Conservation (phyloP, 495 filamentous ascomycete species). For the Lophiotrema nucula region DNA sequence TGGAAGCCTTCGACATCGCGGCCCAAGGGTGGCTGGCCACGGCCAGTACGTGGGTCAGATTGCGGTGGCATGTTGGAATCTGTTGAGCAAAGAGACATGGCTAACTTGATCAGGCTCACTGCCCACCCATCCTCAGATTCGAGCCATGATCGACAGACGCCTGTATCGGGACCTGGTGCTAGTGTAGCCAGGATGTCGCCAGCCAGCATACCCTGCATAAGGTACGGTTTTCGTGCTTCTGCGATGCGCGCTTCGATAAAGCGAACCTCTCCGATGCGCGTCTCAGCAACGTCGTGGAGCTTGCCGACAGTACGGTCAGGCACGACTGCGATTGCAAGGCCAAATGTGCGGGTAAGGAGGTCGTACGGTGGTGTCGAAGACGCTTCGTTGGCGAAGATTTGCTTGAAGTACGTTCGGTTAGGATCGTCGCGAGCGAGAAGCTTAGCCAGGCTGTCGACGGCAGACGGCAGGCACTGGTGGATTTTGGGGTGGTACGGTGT, state of each 20-base stretch:
- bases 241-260: conserved; percentile 54
- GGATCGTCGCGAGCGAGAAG: conserved; percentile 90
- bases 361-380: conserved; percentile 64
- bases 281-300: conserved; percentile 2
- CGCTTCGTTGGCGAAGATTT: conserved; percentile 74
- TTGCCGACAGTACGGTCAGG: conserved; percentile 55
- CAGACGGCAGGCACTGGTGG: conserved; percentile 85
- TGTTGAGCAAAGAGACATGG: conserved; percentile 61
- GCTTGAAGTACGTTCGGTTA: conserved; percentile 76
- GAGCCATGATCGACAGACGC: conserved; percentile 78
- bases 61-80: conserved; percentile 32
- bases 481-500: conserved; percentile 72
- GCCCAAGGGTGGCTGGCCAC: conserved; percentile 10
- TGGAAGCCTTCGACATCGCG: conserved; percentile 33
- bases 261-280: conserved; percentile 9
- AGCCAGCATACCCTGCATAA: conserved; percentile 88
- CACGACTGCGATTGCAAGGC: conserved; percentile 78
- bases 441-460: conserved; percentile 87
- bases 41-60: conserved; percentile 13
- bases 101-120: conserved; percentile 69
- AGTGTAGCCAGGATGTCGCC: conserved; percentile 83
- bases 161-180: conserved; percentile 66
- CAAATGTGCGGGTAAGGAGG: conserved; percentile 85
- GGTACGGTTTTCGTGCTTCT: conserved; percentile 76
- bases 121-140: conserved; percentile 83